Percentiles rank a stretch among this genome's conserved stretches.
Conservation (phyloP, 2,329 filamentous ascomycete genomes). For the Fusarium gaditjirri region DNA sequence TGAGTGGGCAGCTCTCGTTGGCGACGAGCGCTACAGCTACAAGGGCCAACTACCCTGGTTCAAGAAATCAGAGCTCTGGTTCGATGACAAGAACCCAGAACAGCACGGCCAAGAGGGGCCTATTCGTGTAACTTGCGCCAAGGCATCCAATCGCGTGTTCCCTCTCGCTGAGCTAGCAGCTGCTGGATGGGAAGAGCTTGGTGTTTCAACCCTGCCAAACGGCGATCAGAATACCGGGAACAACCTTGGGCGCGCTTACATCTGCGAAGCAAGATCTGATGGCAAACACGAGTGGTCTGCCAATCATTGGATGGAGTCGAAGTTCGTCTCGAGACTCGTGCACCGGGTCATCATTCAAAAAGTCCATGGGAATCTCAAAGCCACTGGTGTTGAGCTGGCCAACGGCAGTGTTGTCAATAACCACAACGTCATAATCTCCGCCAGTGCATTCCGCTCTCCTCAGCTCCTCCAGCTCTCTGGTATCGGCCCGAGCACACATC, state of each 20-base stretch:
- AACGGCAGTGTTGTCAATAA: conserved; percentile 41
- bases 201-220: conserved; percentile 44
- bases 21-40: conserved; percentile 58
- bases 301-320: conserved; percentile 39
- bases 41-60: conserved; percentile 59
- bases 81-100: conserved; percentile 43
- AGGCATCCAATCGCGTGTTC: conserved; percentile 49
- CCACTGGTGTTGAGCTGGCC: conserved; percentile 44
- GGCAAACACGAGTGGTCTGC: conserved; percentile 42
- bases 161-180: conserved; percentile 50
- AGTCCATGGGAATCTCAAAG: conserved; percentile 10
- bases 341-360: conserved; percentile 33
- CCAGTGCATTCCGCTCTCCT: conserved; percentile 59
- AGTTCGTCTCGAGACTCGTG: conserved; percentile 40
- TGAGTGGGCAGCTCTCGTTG: conserved; percentile 51
- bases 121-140: conserved; percentile 47
- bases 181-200: conserved; percentile 55
- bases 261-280: conserved; percentile 43
- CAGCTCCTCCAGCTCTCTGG: conserved; percentile 61
- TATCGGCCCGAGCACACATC: conserved; percentile 54
- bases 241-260: conserved; percentile 49
- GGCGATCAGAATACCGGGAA: conserved; percentile 45
- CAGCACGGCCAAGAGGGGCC: conserved; percentile 54
- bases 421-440: conserved; percentile 58
- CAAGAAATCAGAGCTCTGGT: conserved; percentile 51